Evolutionary conservation across 2,329 filamentous ascomycete species (phyloP), one percentile per base, ranked within the genome.

Genomic region (Colletotrichum orbiculare): DNA sequence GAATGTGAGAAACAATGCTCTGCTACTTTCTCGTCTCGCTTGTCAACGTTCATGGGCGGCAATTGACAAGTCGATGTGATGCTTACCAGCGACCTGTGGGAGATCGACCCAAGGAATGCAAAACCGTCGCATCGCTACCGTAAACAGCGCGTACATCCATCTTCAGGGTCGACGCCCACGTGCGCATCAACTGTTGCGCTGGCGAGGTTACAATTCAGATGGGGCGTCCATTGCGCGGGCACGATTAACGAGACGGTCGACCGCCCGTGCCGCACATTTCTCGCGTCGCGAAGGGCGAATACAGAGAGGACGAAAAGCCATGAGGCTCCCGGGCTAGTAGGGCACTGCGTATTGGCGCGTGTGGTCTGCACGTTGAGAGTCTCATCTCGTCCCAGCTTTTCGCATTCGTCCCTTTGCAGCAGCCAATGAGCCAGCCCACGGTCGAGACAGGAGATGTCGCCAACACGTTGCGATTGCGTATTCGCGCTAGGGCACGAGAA

Each of bases 361-460:
- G 45, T 25, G 17, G 45, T 48, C 43, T 8, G 43, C 25, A 17
- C 43, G 43, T 10, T 9, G 39, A 38, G 46, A 25, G 25, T 25
- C 17, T 17, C 25, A 38, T 49, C 55, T 45, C 55, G 37, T 50
- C 38, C 38, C 46, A 58, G 35, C 46, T 43, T 50, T 35, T 13
- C 15, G 11, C 37, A 47, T 17, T 55, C 50, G 57, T 62, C 41
- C 10, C 47, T 55, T 57, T 38, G 25, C 41, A 35, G 7, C 35
- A 54, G 25, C 37, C 50, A 56, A 48, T 43, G 41, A 61, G 39
- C 25, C 25, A 25, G 25, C 52, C 43, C 52, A 52, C 48, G 46
- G 34, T 54, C 46, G 62, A 65, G 62, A 62, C 58, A 52, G 41
- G n/a, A 43, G 48, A 15, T 54, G 62, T 65, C 52, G 46, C 58